Conservation (phyloP, 768 basidiomycete genomes). For the Erythrobasidium yunnanense region DNA sequence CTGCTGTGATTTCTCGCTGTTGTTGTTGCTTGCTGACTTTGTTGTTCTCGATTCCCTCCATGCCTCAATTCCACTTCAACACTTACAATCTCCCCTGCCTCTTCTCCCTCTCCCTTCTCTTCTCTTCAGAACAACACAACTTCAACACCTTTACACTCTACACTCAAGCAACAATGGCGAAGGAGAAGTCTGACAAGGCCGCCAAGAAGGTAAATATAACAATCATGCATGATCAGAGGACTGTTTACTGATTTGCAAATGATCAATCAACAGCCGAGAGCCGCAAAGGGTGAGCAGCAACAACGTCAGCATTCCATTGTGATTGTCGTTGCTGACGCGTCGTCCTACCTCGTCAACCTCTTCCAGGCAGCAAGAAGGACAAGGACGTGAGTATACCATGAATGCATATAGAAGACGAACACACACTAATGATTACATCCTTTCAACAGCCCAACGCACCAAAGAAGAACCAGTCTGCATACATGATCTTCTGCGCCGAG, state of each 20-base stretch:
- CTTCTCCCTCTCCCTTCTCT: background rate
- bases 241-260: too few species aligned
- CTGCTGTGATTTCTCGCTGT: background rate
- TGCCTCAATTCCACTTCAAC: background rate
- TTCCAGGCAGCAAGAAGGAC: too few species aligned
- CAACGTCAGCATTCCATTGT: too few species aligned
- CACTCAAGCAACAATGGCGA: background rate
- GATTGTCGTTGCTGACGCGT: too few species aligned
- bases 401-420: background rate
- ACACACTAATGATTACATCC: background rate
- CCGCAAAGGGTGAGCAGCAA: background rate
- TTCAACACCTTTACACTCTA: background rate
- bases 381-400: background rate
- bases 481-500: constrained; percentile 98
- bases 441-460: constrained; percentile 27
- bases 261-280: too few species aligned
- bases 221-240: too few species aligned
- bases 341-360: too few species aligned
- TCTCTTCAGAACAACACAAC: background rate
- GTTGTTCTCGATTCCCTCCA: background rate
- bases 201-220: background rate
- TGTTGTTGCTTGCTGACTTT: background rate
- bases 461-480: constrained; percentile 57
- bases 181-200: background rate
- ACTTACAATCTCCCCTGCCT: background rate